A percentile compares a stretch with the other conserved stretches of the same genome.
These are phyloP conservation scores for Pseudoscleropodium purum DNA, from an alignment of 225 moss, liverwort and hornwort species.

Conservation along the genomic window DNA sequence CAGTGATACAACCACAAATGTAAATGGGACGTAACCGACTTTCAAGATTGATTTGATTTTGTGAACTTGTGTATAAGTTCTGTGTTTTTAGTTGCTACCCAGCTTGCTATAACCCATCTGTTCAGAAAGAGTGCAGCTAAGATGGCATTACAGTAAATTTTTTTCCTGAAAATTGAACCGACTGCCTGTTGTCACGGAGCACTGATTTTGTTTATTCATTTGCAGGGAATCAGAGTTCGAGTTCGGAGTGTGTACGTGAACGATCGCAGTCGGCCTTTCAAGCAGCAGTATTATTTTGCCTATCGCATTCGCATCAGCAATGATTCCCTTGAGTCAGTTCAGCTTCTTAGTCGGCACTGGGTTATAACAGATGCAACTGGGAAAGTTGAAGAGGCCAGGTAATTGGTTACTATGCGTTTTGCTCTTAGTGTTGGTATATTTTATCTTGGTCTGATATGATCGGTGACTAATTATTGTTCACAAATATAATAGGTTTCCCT, in stretches of 20 bases:
- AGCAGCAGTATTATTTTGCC: slow-evolving; percentile 47
- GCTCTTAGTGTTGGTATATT: background rate
- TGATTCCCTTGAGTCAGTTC: slow-evolving; percentile 29
- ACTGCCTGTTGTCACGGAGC: background rate
- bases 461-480: background rate
- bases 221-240: slow-evolving; percentile 41
- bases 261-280: slow-evolving; percentile 43
- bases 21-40: background rate
- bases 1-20: slow-evolving; percentile 45
- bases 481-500: background rate
- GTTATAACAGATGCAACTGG: slow-evolving; percentile 46
- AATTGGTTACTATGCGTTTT: background rate
- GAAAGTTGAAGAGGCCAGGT: slow-evolving; percentile 51
- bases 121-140: background rate
- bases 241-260: slow-evolving; percentile 47
- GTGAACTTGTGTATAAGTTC: background rate
- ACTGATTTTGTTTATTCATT: background rate
- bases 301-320: slow-evolving; percentile 53
- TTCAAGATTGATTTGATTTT: background rate
- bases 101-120: background rate
- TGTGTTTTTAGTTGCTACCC: background rate
- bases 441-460: background rate
- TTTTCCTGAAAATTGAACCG: background rate
- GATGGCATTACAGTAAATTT: background rate
- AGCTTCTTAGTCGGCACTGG: slow-evolving; percentile 48